phyloP scores from a whole-genome alignment of 2,329 filamentous ascomycete genomes.

The Zopfia rhizophila region DNA sequence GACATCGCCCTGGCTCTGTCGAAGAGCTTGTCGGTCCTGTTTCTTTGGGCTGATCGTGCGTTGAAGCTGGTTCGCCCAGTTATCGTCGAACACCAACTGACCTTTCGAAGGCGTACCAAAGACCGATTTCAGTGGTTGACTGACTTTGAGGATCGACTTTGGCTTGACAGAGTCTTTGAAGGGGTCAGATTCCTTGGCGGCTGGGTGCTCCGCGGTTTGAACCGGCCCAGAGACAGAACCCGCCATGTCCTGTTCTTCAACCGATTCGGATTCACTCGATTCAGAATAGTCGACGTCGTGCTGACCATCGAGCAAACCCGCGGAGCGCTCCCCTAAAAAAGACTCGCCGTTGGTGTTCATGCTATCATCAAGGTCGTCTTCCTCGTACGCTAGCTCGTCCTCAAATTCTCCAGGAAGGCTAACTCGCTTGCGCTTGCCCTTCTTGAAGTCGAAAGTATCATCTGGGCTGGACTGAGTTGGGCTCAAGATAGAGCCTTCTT shows the following conservation, averaged over 20 bases:
- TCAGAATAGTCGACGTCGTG: conserved; percentile 71
- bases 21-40: conserved; percentile 80
- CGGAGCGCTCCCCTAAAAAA: conserved; percentile 95
- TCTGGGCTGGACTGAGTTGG: conserved; percentile 58
- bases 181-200: conserved; percentile 42
- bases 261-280: conserved; percentile 77
- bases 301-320: conserved; percentile 74
- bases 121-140: conserved; percentile 40
- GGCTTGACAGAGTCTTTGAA: conserved; percentile 51
- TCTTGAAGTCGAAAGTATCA: conserved; percentile 67
- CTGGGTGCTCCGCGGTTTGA: conserved; percentile 79
- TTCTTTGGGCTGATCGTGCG: conserved; percentile 95
- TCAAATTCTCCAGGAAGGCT: conserved; percentile 85
- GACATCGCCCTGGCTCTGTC: conserved; percentile 70
- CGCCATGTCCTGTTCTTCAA: conserved; percentile 77
- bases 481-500: conserved; percentile 51
- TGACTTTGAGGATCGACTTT: conserved; percentile 62
- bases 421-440: conserved; percentile 58
- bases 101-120: conserved; percentile 65
- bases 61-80: conserved; percentile 94
- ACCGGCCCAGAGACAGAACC: conserved; percentile 78
- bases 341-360: conserved; percentile 62
- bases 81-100: conserved; percentile 71
- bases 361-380: conserved; percentile 61
- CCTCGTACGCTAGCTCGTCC: conserved; percentile 65